phyloP scores from a whole-genome alignment of 179 eudicot genomes.

The Carnegiea gigantea region DNA sequence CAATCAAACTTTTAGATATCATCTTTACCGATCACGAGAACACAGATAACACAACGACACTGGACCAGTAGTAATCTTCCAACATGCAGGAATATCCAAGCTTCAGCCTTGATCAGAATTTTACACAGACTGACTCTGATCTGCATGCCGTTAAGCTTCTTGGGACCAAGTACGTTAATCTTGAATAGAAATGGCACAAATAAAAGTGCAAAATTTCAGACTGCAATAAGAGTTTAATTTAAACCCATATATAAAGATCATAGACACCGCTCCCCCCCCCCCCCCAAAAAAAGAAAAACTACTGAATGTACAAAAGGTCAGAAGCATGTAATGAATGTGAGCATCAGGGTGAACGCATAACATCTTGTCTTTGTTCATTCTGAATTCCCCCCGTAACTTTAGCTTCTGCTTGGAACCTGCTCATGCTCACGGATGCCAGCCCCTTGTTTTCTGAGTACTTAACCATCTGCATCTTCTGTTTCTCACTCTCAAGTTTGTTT shows the following conservation, averaged over 20 bases:
- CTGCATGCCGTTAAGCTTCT: neutral
- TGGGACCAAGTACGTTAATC: neutral
- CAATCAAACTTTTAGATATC: too few species aligned
- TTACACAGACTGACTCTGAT: neutral
- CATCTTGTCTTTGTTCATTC: slow-evolving; percentile 18
- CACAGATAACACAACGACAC: too few species aligned
- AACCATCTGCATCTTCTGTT: slow-evolving; percentile 17
- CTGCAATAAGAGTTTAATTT: neutral
- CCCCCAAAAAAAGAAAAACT: slow-evolving; percentile 6
- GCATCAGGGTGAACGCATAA: slow-evolving; percentile 12
- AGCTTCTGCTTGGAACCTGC: slow-evolving; percentile 41
- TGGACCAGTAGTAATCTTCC: neutral
- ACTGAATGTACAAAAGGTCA: slow-evolving; percentile 30
- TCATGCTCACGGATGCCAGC: slow-evolving; percentile 24
- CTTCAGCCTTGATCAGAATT: neutral
- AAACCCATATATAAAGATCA: neutral
- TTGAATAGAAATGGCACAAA: neutral
- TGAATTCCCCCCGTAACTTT: slow-evolving; percentile 17
- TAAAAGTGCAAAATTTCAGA: neutral
- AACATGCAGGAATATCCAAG: neutral
- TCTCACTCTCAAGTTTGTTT: slow-evolving; percentile 15
- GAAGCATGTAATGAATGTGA: slow-evolving; percentile 18
- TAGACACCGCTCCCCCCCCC: neutral
- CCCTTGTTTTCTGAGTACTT: slow-evolving; percentile 29
- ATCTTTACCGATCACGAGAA: too few species aligned